These are phyloP conservation scores for Penicillium sp. DNA, from an alignment of 2,329 filamentous ascomycete species.

Conservation along the genomic window DNA sequence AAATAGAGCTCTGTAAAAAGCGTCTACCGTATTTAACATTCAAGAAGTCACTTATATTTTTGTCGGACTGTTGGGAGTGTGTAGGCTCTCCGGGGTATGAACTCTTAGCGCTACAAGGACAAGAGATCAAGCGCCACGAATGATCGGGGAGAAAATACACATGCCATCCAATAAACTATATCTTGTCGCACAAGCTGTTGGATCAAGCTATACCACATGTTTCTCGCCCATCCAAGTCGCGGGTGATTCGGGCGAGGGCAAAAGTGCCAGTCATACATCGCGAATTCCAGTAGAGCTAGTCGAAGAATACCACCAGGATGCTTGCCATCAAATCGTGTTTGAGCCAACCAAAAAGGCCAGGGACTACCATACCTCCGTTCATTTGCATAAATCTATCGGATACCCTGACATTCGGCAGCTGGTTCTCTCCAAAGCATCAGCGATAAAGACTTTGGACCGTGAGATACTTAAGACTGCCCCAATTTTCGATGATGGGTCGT, in stretches of 20 bases:
- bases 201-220: slow-evolving; percentile 1
- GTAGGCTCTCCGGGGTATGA: background rate
- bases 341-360: background rate
- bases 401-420: background rate
- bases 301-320: background rate
- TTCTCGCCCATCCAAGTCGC: background rate
- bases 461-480: background rate
- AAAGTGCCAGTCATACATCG: background rate
- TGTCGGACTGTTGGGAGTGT: background rate
- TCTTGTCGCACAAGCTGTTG: slow-evolving; percentile 7
- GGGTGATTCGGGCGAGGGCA: background rate
- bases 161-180: slow-evolving; percentile 7
- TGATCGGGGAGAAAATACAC: slow-evolving; percentile 4
- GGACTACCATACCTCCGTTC: background rate
- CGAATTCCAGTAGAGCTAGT: background rate
- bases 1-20: slow-evolving; percentile 2
- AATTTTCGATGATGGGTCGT: background rate
- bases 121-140: slow-evolving; percentile 3
- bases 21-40: background rate
- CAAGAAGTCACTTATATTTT: background rate
- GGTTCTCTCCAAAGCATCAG: background rate
- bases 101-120: slow-evolving; percentile 4
- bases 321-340: background rate
- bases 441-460: background rate
- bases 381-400: background rate